These are phyloP conservation scores for Xenosphaeropsis pyriputrescens DNA, from an alignment of 2,329 filamentous ascomycete species.

Conservation along the genomic window DNA sequence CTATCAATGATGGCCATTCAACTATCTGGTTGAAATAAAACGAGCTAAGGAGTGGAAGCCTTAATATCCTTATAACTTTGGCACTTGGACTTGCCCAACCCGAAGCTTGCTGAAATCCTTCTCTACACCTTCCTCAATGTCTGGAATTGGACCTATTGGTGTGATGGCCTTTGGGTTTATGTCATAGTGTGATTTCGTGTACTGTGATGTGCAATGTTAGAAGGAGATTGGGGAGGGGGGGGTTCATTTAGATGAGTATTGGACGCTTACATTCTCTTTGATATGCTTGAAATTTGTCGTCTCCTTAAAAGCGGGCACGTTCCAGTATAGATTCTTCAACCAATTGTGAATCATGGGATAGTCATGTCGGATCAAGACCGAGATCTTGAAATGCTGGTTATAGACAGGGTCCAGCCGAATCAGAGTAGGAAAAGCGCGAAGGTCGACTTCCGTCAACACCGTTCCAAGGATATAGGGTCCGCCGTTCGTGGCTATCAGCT, in stretches of 20 bases:
- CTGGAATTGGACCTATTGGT: conserved; percentile 68
- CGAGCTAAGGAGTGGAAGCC: too few species aligned
- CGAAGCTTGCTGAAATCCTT: conserved; percentile 33
- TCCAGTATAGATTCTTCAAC: conserved; percentile 53
- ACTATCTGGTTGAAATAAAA: too few species aligned
- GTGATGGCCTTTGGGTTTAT: conserved; percentile 62
- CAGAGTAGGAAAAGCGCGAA: conserved; percentile 51
- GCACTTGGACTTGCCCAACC: conserved; percentile 8
- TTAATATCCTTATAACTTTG: background rate
- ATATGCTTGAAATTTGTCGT: conserved; percentile 22
- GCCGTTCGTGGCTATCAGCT: conserved; percentile 36
- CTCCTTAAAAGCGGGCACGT: conserved; percentile 36
- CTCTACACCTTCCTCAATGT: conserved; percentile 62
- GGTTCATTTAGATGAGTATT: too few species aligned
- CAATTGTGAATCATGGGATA: conserved; percentile 53
- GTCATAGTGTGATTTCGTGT: conserved; percentile 68
- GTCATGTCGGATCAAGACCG: conserved; percentile 25
- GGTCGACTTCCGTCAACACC: conserved; percentile 63
- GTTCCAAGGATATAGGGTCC: conserved; percentile 63
- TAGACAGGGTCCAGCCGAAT: conserved; percentile 55
- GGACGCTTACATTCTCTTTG: conserved; percentile 27
- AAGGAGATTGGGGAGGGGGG: too few species aligned
- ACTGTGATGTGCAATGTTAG: conserved; percentile 44
- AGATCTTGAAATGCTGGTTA: conserved; percentile 49
- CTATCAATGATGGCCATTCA: too few species aligned